Evolutionary conservation across 495 filamentous ascomycete species (phyloP).

Genomic region (Daldinia loculata): DNA sequence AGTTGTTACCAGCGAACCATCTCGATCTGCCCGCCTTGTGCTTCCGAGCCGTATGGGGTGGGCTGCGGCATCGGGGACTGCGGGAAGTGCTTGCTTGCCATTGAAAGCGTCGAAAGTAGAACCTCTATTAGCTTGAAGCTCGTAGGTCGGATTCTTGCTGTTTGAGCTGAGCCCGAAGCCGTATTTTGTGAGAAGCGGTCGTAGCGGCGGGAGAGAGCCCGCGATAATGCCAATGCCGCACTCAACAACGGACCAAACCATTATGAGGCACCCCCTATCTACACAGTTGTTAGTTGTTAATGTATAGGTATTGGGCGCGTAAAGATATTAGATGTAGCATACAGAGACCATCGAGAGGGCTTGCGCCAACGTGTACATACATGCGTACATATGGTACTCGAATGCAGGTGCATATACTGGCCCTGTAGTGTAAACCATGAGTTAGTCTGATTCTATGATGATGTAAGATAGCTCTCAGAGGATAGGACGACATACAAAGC

Average conservation of each 20-base stretch:
- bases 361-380: not conserved
- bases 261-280: constrained; percentile 15
- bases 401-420: constrained; percentile 31
- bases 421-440: constrained; percentile 7
- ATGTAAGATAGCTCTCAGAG: not conserved
- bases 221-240: constrained; percentile 40
- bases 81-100: not conserved
- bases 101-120: not conserved
- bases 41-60: constrained; percentile 1
- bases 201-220: constrained; percentile 34
- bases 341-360: constrained; percentile 10
- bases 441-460: constrained; percentile 5
- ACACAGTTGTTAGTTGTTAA: not conserved
- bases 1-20: constrained; percentile 12
- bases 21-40: not conserved
- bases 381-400: constrained; percentile 20
- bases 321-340: not conserved
- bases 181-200: constrained; percentile 17
- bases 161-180: constrained; percentile 2
- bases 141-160: not conserved
- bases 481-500: constrained; percentile 23
- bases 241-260: constrained; percentile 36
- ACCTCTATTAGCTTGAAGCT: not conserved
- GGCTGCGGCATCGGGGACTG: not conserved
- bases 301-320: not conserved